Evolutionary conservation across 164 flowering plant species (phyloP), one percentile per base, ranked within the genome.

Genomic region (Stephania cephalantha): DNA sequence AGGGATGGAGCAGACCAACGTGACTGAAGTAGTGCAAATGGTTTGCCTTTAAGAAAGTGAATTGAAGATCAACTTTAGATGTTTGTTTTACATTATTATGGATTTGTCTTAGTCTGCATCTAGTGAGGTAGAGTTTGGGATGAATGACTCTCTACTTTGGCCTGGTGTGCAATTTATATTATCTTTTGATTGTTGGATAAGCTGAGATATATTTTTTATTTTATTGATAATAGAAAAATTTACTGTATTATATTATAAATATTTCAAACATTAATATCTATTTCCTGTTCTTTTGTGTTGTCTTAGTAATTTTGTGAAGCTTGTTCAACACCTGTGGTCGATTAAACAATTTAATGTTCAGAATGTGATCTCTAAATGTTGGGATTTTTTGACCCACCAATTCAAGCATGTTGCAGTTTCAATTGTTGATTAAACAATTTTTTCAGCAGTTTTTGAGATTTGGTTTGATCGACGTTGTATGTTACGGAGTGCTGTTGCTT

Each of bases 1-100:
- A 1, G 70, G 72, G 71, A 58, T 65, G 72, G 92, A 83, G 65
- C 89, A 76, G 74, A 78, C 73, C 55, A 77, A 77, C 66, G 46
- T 74, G 73, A 67, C 75, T 50, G 89, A 81, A 78, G 85, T 64
- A n/a, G 72, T 61, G 66, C 18, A 61, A 61, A 61, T 61, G 18
- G 20, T 61, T 22, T 61, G 66, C 66, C n/a, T 25, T 9, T 6
- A 61, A n/a, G 66, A 61, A 61, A 61, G 66, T 61, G 66, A 61
- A n/a, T 5, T 61, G 9, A 61, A 61, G 7, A 61, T n/a, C 22
- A 61, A 61, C 5, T 61, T 18, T 25, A 61, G 66, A 61, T 61
- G 66, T 9, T n/a, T 61, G 25, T n/a, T 61, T 53, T n/a, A 61
- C 9, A 18, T 61, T 61, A 58, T 58, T 58, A 6, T 6, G 65